phyloP scores from a whole-genome alignment of 345 rosid species.

The Firmiana major region DNA sequence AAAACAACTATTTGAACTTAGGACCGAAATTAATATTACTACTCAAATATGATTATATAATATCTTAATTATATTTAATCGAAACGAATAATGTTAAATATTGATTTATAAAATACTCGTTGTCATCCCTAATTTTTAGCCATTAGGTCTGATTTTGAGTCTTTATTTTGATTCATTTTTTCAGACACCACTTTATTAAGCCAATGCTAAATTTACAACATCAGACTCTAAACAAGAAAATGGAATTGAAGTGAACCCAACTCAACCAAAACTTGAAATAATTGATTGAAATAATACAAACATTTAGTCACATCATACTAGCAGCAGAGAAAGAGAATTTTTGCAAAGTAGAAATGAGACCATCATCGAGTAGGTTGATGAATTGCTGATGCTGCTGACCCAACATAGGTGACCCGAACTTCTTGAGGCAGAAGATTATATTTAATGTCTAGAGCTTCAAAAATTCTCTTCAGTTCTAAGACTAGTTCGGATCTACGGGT shows the following conservation, averaged over 20 bases:
- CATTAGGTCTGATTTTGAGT: not conserved
- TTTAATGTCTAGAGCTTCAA: constrained; percentile 43
- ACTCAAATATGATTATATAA: too few species aligned
- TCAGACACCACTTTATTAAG: not conserved
- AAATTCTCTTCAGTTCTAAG: constrained; percentile 45
- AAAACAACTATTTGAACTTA: too few species aligned
- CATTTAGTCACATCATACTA: not conserved
- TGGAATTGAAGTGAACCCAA: too few species aligned
- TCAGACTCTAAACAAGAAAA: not conserved
- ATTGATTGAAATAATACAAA: not conserved
- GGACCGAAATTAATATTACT: too few species aligned
- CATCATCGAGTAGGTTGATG: constrained; percentile 13
- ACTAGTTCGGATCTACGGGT: constrained; percentile 54
- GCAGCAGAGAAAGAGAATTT: not conserved
- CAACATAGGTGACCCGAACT: constrained; percentile 35
- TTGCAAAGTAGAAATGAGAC: not conserved
- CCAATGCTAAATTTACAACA: not conserved
- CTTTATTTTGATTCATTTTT: too few species aligned
- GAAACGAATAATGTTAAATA: too few species aligned
- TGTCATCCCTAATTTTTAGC: too few species aligned
- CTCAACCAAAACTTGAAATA: constrained; percentile 2
- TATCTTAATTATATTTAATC: too few species aligned
- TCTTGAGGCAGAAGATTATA: constrained; percentile 58
- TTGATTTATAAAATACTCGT: too few species aligned
- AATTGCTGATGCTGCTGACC: constrained; percentile 21